Evolutionary conservation across 148 eudicot species (phyloP).

Genomic region (Suaeda aralocaspica): DNA sequence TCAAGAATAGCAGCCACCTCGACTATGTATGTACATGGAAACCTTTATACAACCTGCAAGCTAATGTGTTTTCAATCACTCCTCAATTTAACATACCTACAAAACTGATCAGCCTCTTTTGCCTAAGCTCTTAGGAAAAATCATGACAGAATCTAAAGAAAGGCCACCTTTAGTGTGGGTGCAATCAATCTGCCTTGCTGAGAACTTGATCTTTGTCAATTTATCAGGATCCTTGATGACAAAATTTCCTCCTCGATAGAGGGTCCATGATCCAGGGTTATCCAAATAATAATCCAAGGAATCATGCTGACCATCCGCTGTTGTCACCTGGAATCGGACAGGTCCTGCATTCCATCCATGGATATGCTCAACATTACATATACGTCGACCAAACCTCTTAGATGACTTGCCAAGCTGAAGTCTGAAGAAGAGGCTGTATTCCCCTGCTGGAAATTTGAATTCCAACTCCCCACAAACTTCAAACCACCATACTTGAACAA

Average conservation of each 20-base stretch:
- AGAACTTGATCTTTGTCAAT: conserved; percentile 54
- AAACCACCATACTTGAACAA: conserved; percentile 91
- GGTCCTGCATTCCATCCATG: conserved; percentile 84
- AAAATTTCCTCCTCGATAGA: conserved; percentile 71
- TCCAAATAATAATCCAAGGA: conserved; percentile 43
- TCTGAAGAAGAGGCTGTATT: conserved; percentile 65
- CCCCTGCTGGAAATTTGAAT: conserved; percentile 67
- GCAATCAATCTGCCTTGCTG: conserved; percentile 84
- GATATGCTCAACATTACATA: conserved; percentile 46
- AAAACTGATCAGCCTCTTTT: conserved; percentile 26
- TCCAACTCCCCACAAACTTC: conserved; percentile 77
- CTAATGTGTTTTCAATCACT: background rate
- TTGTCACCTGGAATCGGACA: conserved; percentile 51
- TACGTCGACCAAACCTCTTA: conserved; percentile 51
- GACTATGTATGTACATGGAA: conserved; percentile 6
- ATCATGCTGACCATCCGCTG: conserved; percentile 64
- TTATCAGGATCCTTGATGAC: conserved; percentile 41
- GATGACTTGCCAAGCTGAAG: conserved; percentile 59
- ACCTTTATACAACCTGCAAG: background rate
- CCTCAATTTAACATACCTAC: conserved; percentile 4
- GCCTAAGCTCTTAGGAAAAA: conserved; percentile 48
- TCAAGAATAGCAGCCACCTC: background rate
- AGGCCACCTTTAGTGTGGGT: conserved; percentile 87
- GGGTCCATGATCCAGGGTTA: conserved; percentile 54
- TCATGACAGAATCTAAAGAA: conserved; percentile 67